Evolutionary conservation across 2,329 filamentous ascomycete species (phyloP), one percentile per base, ranked within the genome.

Genomic region (Cercospora canescens): DNA sequence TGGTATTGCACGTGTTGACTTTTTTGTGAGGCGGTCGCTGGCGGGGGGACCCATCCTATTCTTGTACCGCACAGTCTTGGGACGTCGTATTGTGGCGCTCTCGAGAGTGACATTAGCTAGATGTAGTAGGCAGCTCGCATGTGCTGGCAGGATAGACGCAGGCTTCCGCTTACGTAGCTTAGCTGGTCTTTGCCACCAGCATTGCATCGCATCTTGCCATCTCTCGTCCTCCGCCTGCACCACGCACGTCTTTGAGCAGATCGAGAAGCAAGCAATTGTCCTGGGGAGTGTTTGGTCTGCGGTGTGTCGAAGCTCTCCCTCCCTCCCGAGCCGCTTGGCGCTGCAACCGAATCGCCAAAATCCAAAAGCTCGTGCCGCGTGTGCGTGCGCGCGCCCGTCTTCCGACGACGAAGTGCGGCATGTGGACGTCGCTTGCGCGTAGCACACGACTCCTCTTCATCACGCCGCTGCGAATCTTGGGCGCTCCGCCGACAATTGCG

Each of bases 361-460:
- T 57, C 54, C 35, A n/a, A n/a, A n/a, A n/a, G n/a, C n/a, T n/a
- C n/a, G n/a, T n/a, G n/a, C n/a, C n/a, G n/a, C n/a, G n/a, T n/a
- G n/a, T n/a, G n/a, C n/a, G n/a, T n/a, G n/a, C n/a, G n/a, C n/a
- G n/a, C n/a, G n/a, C n/a, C 54, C 54, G 18, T 21, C 54, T 11
- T 6, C 54, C 54, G 18, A 34, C n/a, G n/a, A n/a, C n/a, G n/a
- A n/a, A n/a, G n/a, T n/a, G n/a, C 30, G 14, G 30, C 54, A 34
- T 21, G 34, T 35, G 54, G 35, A 26, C 32, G 21, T 39, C 56
- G 56, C 56, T 59, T 59, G 56, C 56, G 56, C 32, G 32, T 41
- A 39, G 32, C 56, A 59, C 56, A 59, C 35, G 56, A 59, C 56
- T 26, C 32, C 56, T n/a, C n/a, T n/a, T 24, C 32, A 59, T 26